These are phyloP conservation scores for Plantago elongata DNA, from an alignment of 257 asterid genomes.

Conservation along the genomic window DNA sequence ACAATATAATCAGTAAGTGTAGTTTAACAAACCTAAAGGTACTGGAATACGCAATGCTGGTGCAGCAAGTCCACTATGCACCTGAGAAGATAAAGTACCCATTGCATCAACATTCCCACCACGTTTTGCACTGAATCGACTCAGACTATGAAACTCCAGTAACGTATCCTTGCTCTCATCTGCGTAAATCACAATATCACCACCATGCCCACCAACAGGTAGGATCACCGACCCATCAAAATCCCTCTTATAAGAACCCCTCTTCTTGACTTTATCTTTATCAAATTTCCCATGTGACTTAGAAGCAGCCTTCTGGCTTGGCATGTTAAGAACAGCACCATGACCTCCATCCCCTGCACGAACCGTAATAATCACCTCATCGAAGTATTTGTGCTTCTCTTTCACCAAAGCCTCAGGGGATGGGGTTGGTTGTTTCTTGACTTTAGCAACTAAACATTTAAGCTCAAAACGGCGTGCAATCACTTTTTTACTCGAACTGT, in stretches of 20 bases:
- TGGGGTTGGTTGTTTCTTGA: constrained; percentile 48
- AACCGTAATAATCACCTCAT: constrained; percentile 73
- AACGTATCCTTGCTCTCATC: constrained; percentile 78
- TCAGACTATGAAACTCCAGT: constrained; percentile 68
- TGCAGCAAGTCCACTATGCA: constrained; percentile 62
- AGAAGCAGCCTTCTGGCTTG: constrained; percentile 43
- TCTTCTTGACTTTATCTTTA: constrained; percentile 55
- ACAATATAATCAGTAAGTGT: background rate
- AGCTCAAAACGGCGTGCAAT: constrained; percentile 21
- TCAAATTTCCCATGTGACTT: constrained; percentile 47
- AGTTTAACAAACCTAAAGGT: constrained; percentile 61
- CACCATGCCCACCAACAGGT: constrained; percentile 91
- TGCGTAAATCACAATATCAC: constrained; percentile 73
- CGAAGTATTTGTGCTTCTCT: constrained; percentile 83
- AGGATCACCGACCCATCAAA: constrained; percentile 89
- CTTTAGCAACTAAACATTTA: constrained; percentile 39
- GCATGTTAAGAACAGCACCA: constrained; percentile 66
- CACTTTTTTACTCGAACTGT: constrained; percentile 28
- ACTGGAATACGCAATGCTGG: constrained; percentile 78
- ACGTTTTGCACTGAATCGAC: constrained; percentile 69
- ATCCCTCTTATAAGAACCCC: constrained; percentile 61
- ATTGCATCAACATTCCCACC: constrained; percentile 94
- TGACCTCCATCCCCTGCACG: constrained; percentile 98
- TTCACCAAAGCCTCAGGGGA: constrained; percentile 45
- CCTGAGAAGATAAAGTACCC: constrained; percentile 78